Conservation (phyloP, 2,329 filamentous ascomycete genomes). For the Didymella exigua region DNA sequence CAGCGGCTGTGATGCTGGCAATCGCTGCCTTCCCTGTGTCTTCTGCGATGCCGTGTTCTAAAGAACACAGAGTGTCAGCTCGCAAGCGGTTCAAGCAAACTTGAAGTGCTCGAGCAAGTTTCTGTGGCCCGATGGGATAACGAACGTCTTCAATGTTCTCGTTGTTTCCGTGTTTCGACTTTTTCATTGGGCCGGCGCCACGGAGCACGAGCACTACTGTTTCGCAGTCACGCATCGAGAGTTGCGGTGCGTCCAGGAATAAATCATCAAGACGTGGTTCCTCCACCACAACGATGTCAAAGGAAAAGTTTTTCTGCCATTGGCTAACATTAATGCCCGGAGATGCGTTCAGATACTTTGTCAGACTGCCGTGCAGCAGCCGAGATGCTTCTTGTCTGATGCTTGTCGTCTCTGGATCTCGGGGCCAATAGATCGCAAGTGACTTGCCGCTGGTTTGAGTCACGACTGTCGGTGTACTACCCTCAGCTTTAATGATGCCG, state of each 20-base stretch:
- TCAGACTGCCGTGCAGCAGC: slow-evolving; percentile 10
- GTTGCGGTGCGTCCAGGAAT: neutral
- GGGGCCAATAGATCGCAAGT: neutral
- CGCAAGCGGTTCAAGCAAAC: slow-evolving; percentile 31
- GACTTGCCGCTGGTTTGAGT: neutral
- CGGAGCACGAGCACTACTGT: slow-evolving; percentile 9
- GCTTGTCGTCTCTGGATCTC: neutral
- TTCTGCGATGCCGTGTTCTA: neutral
- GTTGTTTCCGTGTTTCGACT: neutral
- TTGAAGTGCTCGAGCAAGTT: slow-evolving; percentile 46
- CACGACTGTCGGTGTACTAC: neutral
- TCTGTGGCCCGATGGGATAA: slow-evolving; percentile 48
- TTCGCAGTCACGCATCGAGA: neutral
- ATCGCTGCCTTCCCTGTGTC: neutral
- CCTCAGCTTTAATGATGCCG: neutral
- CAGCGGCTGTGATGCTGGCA: neutral
- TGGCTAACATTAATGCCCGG: slow-evolving; percentile 12
- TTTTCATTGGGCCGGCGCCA: neutral
- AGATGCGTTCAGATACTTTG: slow-evolving; percentile 26
- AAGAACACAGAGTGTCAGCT: neutral
- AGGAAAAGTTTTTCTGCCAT: neutral
- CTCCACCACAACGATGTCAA: slow-evolving; percentile 8
- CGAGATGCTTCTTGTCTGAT: slow-evolving; percentile 1
- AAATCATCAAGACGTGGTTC: slow-evolving; percentile 1
- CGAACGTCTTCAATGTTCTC: slow-evolving; percentile 44